phyloP scores from a whole-genome alignment of 805 yeast genomes.

The Tetrapisispora iriomotensis region DNA sequence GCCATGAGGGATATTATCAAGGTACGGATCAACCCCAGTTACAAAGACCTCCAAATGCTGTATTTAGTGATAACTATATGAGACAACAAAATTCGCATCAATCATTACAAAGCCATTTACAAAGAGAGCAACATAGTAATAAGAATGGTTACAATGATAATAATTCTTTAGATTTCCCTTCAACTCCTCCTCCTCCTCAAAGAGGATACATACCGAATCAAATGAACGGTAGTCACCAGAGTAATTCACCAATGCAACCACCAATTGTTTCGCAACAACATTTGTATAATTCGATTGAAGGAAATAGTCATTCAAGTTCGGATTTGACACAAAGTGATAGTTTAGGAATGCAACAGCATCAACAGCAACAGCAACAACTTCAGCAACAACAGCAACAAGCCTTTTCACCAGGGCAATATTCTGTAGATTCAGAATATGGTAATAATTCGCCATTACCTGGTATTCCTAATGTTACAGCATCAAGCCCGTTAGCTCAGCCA shows the following conservation, averaged over 20 bases:
- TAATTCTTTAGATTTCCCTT: slow-evolving; percentile 23
- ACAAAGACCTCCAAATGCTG: slow-evolving; percentile 29
- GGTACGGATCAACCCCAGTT: too few relatives aligned
- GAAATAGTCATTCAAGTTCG: slow-evolving; percentile 24
- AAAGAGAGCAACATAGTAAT: slow-evolving; percentile 7
- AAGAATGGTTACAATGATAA: slow-evolving; percentile 23
- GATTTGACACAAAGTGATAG: slow-evolving; percentile 9
- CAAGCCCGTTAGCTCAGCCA: slow-evolving; percentile 23
- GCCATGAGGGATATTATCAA: slow-evolving; percentile 1
- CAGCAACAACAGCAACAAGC: slow-evolving; percentile 10
- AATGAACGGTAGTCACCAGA: slow-evolving; percentile 3
- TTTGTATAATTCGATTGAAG: slow-evolving; percentile 17
- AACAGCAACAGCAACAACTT: background rate
- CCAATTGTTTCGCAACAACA: slow-evolving; percentile 10
- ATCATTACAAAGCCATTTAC: slow-evolving; percentile 27
- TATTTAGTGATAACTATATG: slow-evolving; percentile 30
- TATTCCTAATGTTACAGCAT: slow-evolving; percentile 11
- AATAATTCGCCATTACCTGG: slow-evolving; percentile 2
- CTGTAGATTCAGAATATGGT: slow-evolving; percentile 21
- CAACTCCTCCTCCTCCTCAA: slow-evolving; percentile 24
- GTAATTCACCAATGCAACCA: slow-evolving; percentile 15
- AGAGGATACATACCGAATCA: slow-evolving; percentile 10
- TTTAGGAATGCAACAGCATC: slow-evolving; percentile 1
- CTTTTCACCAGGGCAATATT: slow-evolving; percentile 24
- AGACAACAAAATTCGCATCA: slow-evolving; percentile 32